Evolutionary conservation across 73 alveolate genomes (phyloP).

Genomic region (Paramecium primaurelia): DNA sequence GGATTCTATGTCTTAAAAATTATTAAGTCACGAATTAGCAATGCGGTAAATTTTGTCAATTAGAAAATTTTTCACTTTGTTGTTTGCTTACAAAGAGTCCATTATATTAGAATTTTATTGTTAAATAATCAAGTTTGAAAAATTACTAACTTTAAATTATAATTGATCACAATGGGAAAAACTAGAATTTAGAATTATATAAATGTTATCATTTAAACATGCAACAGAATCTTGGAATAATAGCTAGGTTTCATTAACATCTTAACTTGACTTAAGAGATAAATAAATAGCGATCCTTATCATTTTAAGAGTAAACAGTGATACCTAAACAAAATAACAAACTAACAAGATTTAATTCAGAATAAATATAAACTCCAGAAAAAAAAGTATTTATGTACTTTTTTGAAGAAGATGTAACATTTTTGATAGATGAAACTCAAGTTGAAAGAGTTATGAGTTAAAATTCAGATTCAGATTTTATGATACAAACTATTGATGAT

Average conservation of each 20-base stretch:
- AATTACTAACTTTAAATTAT: background rate
- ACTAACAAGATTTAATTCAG: constrained; percentile 4
- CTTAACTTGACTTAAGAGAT: background rate
- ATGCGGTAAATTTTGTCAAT: background rate
- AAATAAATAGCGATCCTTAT: background rate
- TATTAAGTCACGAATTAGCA: background rate
- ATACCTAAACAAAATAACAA: background rate
- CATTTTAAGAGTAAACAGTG: background rate
- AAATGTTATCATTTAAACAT: background rate
- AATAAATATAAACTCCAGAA: background rate
- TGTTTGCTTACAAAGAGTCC: background rate
- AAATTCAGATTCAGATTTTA: background rate
- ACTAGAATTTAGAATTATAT: constrained; percentile 11
- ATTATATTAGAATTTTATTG: background rate
- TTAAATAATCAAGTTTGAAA: background rate
- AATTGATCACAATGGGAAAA: constrained; percentile 16
- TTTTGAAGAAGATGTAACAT: background rate
- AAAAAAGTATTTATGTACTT: background rate
- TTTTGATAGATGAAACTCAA: background rate
- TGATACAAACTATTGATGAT: background rate
- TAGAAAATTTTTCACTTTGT: background rate
- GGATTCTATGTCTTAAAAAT: background rate
- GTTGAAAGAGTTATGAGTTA: background rate
- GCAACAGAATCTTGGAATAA: background rate
- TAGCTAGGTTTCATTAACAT: background rate